Conservation (phyloP, 192 early-diverging fungal species). For the Backusella tarrabulga region DNA sequence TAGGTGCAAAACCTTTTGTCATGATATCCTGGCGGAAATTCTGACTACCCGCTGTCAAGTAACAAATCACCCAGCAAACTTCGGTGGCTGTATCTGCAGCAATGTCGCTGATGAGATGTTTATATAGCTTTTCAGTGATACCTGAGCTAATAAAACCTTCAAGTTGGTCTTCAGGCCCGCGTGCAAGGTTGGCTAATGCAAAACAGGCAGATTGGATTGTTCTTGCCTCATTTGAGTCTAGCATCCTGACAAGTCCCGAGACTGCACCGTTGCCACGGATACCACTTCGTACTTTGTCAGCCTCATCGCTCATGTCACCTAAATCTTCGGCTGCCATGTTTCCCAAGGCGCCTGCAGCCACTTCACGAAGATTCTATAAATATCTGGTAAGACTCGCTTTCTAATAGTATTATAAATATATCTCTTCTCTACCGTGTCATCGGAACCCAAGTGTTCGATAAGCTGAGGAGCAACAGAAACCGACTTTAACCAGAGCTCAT, state of each 20-base stretch:
- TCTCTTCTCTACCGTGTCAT: conserved; percentile 2
- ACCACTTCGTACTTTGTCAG: conserved; percentile 65
- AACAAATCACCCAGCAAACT: conserved; percentile 65
- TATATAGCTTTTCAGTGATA: conserved; percentile 43
- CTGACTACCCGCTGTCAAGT: conserved; percentile 54
- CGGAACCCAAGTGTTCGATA: conserved; percentile 18
- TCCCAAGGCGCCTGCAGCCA: conserved; percentile 90
- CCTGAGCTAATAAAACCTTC: conserved; percentile 48
- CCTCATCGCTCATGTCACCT: conserved; percentile 50
- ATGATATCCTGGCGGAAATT: conserved; percentile 43
- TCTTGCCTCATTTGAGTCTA: conserved; percentile 55
- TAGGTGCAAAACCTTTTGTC: conserved; percentile 33
- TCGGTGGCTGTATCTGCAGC: conserved; percentile 54
- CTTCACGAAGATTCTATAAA: conserved; percentile 69
- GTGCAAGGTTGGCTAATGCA: conserved; percentile 70
- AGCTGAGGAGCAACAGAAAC: conserved; percentile 25
- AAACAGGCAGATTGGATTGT: conserved; percentile 70
- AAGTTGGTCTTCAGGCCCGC: conserved; percentile 56
- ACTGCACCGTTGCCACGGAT: conserved; percentile 78
- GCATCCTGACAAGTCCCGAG: conserved; percentile 66
- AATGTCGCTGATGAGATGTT: conserved; percentile 47
- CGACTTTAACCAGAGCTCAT: conserved; percentile 29
- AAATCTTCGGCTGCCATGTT: conserved; percentile 79
- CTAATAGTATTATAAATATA: background rate
- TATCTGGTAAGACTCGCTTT: background rate